A percentile compares a stretch with the other conserved stretches of the same genome.
Conservation (phyloP, 2,329 filamentous ascomycete species). For the Sporothrix pallida region DNA sequence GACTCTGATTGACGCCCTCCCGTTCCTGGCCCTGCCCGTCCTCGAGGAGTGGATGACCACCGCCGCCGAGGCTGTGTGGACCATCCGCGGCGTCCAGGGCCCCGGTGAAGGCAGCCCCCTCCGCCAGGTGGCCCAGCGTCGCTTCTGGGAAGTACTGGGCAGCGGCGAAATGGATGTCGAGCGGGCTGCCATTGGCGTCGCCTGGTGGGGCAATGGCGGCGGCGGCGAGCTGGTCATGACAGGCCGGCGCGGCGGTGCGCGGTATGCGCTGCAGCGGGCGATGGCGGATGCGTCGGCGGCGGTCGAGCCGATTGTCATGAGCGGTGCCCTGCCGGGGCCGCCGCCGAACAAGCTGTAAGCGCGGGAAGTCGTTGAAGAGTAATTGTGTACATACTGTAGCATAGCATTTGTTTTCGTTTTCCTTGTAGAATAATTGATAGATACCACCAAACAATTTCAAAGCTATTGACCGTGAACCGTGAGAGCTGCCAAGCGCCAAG, state of each 20-base stretch:
- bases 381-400: conserved; percentile 7
- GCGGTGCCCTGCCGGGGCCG: conserved; percentile 46
- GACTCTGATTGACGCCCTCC: conserved; percentile 78
- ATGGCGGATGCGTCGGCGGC: conserved; percentile 50
- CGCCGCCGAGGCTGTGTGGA: conserved; percentile 69
- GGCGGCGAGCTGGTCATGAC: conserved; percentile 58
- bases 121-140: conserved; percentile 67
- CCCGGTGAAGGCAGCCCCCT: conserved; percentile 57
- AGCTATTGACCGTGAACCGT: too few relatives aligned
- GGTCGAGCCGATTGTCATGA: conserved; percentile 27
- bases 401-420: background rate
- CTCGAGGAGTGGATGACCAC: conserved; percentile 82
- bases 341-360: conserved; percentile 47
- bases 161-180: conserved; percentile 89
- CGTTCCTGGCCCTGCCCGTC: conserved; percentile 70
- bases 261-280: conserved; percentile 30
- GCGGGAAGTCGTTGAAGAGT: background rate
- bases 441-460: too few relatives aligned
- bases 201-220: conserved; percentile 77
- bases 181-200: conserved; percentile 75
- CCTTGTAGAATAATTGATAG: background rate
- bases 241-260: conserved; percentile 34
- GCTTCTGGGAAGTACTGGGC: conserved; percentile 80
- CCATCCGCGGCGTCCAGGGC: conserved; percentile 54
- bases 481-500: too few relatives aligned